phyloP scores from a whole-genome alignment of 805 yeast species.

The Barnettozyma pratensis region DNA sequence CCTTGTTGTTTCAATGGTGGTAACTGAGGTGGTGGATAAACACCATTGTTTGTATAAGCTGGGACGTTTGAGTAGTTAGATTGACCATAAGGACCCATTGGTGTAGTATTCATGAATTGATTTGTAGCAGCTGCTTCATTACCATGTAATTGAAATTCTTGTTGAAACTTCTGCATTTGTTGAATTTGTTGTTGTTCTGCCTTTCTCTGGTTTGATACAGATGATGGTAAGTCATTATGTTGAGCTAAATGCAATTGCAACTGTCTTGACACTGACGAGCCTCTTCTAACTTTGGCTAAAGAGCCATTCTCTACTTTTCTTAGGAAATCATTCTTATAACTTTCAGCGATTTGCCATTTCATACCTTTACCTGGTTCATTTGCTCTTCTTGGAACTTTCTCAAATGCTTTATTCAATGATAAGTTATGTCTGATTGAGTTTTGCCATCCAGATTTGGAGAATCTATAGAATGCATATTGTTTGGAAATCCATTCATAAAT shows the following conservation, averaged over 20 bases:
- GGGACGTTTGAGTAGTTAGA: constrained; percentile 6
- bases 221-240: constrained; percentile 35
- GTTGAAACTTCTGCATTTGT: constrained; percentile 24
- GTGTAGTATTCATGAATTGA: constrained; percentile 12
- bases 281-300: constrained; percentile 68
- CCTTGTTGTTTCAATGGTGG: constrained; percentile 17
- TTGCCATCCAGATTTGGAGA: constrained; percentile 96
- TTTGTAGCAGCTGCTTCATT: constrained; percentile 10
- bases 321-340: constrained; percentile 79
- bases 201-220: constrained; percentile 24
- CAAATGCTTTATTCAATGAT: constrained; percentile 94
- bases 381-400: constrained; percentile 91
- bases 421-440: constrained; percentile 94
- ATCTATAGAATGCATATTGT: constrained; percentile 88
- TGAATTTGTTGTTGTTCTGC: constrained; percentile 33
- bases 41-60: background rate
- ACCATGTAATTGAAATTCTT: constrained; percentile 14
- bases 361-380: constrained; percentile 98
- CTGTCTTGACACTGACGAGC: constrained; percentile 76
- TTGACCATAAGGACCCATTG: constrained; percentile 6
- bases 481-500: constrained; percentile 87
- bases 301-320: constrained; percentile 75
- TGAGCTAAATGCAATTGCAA: constrained; percentile 63
- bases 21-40: constrained; percentile 13
- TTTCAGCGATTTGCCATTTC: constrained; percentile 95